Evolutionary conservation across 148 eudicot genomes (phyloP).

Genomic region (Suaeda aralocaspica): DNA sequence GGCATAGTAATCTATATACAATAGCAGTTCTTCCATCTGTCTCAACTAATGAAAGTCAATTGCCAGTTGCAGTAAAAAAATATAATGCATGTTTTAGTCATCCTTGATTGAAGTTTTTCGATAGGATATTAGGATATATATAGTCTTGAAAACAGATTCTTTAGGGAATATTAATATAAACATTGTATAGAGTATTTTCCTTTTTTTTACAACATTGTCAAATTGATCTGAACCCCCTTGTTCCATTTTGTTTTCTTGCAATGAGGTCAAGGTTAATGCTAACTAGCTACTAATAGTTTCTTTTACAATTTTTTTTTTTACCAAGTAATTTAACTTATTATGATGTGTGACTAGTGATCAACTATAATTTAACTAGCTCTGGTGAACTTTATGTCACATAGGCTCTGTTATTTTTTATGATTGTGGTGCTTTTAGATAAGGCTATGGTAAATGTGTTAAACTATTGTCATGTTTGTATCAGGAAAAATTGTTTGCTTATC

Average conservation of each 20-base stretch:
- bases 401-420: neutral
- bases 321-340: neutral
- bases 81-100: too few species aligned
- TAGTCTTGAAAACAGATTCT: too few species aligned
- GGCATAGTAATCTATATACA: too few species aligned
- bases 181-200: neutral
- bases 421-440: neutral
- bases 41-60: too few species aligned
- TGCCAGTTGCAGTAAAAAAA: too few species aligned
- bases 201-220: neutral
- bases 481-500: slow-evolving; percentile 93
- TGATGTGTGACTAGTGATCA: neutral
- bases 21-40: too few species aligned
- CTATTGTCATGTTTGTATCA: slow-evolving; percentile 19
- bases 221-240: neutral
- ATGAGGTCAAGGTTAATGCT: neutral
- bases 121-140: too few species aligned
- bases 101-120: too few species aligned
- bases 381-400: neutral
- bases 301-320: neutral
- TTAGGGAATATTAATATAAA: too few species aligned
- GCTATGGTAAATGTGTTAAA: neutral
- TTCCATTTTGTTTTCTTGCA: neutral
- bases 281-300: neutral
- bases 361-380: neutral